Conservation (phyloP, 495 filamentous ascomycete genomes). For the Xylaria curta region DNA sequence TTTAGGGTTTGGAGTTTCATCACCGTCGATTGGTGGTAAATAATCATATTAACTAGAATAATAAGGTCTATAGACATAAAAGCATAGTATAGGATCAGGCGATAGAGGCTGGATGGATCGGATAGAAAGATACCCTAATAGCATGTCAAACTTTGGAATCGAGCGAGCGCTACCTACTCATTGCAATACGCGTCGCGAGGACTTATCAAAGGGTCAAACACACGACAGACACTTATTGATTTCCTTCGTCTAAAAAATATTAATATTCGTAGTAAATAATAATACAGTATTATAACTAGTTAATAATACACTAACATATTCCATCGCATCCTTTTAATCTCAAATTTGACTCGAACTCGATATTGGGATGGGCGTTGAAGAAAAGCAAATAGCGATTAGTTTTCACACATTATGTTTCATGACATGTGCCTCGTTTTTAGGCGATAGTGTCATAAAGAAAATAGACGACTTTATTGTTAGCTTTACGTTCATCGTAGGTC, state of each 20-base stretch:
- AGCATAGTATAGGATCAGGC: background rate
- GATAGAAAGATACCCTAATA: slow-evolving; percentile 11
- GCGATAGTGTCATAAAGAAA: background rate
- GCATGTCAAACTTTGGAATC: background rate
- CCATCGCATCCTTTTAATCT: too few species aligned
- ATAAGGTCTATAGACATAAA: background rate
- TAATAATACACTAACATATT: background rate
- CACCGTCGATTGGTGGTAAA: background rate
- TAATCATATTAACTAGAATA: background rate
- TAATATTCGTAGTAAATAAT: background rate
- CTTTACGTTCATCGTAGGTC: background rate
- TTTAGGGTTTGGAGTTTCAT: background rate
- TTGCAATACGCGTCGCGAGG: background rate
- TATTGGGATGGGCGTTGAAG: background rate
- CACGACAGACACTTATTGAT: background rate
- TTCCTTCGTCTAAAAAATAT: background rate
- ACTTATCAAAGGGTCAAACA: background rate
- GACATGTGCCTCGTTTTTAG: background rate
- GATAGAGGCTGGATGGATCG: background rate
- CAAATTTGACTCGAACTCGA: too few species aligned
- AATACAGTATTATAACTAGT: background rate
- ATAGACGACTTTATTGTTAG: background rate
- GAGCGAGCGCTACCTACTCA: background rate
- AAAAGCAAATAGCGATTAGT: background rate
- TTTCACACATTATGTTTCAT: background rate